Evolutionary conservation across 2,329 filamentous ascomycete species (phyloP).

Genomic region (Cryoendolithus antarcticus): DNA sequence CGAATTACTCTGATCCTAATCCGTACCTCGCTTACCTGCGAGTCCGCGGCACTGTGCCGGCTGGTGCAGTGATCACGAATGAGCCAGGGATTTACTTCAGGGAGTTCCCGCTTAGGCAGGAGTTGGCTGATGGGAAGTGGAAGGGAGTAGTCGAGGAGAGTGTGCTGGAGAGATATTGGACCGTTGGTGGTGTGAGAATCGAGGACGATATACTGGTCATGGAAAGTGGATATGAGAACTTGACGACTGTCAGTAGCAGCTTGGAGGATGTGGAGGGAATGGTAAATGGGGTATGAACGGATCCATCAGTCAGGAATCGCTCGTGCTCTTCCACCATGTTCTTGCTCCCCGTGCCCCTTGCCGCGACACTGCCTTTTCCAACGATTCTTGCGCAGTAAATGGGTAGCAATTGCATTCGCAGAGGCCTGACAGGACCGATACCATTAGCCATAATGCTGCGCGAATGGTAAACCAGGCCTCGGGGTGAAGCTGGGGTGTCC

Average conservation of each 20-base stretch:
- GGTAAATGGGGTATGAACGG: slow-evolving; percentile 1
- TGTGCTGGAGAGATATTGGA: slow-evolving; percentile 57
- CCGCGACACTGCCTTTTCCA: no score
- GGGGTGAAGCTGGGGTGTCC: background rate
- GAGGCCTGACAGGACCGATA: background rate
- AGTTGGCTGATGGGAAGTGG: slow-evolving; percentile 50
- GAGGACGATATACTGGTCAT: slow-evolving; percentile 81
- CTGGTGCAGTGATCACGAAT: slow-evolving; percentile 75
- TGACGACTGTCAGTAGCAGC: slow-evolving; percentile 63
- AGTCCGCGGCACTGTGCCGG: slow-evolving; percentile 40
- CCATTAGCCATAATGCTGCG: background rate
- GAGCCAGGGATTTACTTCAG: slow-evolving; percentile 84
- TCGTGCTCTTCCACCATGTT: no score
- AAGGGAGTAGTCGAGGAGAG: slow-evolving; percentile 52
- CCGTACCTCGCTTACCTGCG: slow-evolving; percentile 78
- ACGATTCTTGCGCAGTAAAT: no score
- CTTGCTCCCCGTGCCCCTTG: no score
- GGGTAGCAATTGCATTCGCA: no score
- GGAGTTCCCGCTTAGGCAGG: slow-evolving; percentile 57
- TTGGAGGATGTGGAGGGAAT: slow-evolving; percentile 24
- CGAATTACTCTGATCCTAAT: slow-evolving; percentile 55
- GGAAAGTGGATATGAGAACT: slow-evolving; percentile 64
- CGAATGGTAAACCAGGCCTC: background rate
- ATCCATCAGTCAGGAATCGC: no score
- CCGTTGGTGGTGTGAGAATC: slow-evolving; percentile 78